Percentiles rank a stretch among this genome's conserved stretches.
These are phyloP conservation scores for Vigna trinervia DNA, from an alignment of 306 rosid genomes.

Conservation along the genomic window DNA sequence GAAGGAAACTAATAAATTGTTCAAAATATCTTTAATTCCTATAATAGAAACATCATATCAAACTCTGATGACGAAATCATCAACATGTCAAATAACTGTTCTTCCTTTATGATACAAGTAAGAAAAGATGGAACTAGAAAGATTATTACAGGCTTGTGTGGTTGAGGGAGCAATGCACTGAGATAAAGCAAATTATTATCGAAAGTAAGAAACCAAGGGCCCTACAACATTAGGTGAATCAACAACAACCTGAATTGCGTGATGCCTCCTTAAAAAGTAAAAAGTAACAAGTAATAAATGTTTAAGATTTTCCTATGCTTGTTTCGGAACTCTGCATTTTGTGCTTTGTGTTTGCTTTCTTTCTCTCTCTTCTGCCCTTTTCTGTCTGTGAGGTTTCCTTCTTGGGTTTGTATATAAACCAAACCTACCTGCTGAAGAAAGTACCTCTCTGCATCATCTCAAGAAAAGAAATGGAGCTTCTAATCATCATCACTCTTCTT, in stretches of 20 bases:
- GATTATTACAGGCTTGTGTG: slow-evolving; percentile 4
- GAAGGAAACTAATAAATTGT: neutral
- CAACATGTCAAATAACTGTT: slow-evolving; percentile 5
- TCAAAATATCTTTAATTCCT: slow-evolving; percentile 12
- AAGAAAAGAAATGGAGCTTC: slow-evolving; percentile 42
- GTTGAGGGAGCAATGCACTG: neutral
- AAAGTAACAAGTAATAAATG: slow-evolving; percentile 43
- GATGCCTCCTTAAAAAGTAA: slow-evolving; percentile 47
- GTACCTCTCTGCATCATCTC: slow-evolving; percentile 32
- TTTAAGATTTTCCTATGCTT: slow-evolving; percentile 42
- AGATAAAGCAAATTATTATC: slow-evolving; percentile 31
- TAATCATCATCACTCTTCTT: slow-evolving; percentile 45
- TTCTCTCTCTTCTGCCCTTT: slow-evolving; percentile 29
- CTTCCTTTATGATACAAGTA: neutral
- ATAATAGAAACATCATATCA: neutral
- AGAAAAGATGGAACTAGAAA: slow-evolving; percentile 4
- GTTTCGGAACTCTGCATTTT: slow-evolving; percentile 71
- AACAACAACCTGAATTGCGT: slow-evolving; percentile 59
- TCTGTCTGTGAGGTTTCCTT: slow-evolving; percentile 13
- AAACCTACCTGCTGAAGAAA: slow-evolving; percentile 41
- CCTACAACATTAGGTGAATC: slow-evolving; percentile 54
- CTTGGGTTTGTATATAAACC: slow-evolving; percentile 47
- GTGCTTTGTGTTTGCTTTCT: slow-evolving; percentile 60
- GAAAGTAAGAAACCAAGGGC: slow-evolving; percentile 45
- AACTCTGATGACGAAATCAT: neutral